Percentiles rank a stretch among this genome's conserved stretches.
These are phyloP conservation scores for Talaromyces stipitatus DNA, from an alignment of 495 filamentous ascomycete species.

Conservation along the genomic window DNA sequence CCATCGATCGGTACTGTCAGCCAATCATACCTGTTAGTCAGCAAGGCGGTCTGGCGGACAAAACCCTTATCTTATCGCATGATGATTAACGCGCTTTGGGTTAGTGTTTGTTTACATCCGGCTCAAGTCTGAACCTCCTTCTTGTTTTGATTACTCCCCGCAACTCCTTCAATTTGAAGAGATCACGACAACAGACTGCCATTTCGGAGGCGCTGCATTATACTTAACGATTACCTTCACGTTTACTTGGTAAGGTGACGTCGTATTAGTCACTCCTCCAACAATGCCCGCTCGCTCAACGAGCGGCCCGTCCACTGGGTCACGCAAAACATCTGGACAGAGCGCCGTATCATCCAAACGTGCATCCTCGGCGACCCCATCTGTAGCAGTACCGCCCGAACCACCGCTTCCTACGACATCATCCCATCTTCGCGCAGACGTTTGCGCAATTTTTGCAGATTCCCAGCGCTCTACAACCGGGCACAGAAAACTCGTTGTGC, in stretches of 20 bases:
- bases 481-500: slow-evolving; percentile 83
- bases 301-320: slow-evolving; percentile 46
- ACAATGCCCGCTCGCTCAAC: slow-evolving; percentile 56
- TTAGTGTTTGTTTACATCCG: slow-evolving; percentile 37
- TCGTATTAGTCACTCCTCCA: no score
- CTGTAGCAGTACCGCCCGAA: slow-evolving; percentile 64
- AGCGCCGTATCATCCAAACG: slow-evolving; percentile 49
- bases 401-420: slow-evolving; percentile 43
- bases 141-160: slow-evolving; percentile 7
- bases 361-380: slow-evolving; percentile 54
- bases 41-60: slow-evolving; percentile 12
- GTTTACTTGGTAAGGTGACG: no score
- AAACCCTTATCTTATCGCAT: slow-evolving; percentile 29
- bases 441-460: slow-evolving; percentile 75
- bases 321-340: slow-evolving; percentile 50
- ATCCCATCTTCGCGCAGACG: slow-evolving; percentile 63
- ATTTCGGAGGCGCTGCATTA: background rate
- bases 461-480: slow-evolving; percentile 82
- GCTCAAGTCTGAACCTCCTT: slow-evolving; percentile 15
- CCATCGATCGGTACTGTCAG: slow-evolving; percentile 1
- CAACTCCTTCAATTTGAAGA: background rate
- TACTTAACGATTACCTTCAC: no score
- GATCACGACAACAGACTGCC: background rate
- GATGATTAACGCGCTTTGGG: slow-evolving; percentile 40
- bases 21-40: slow-evolving; percentile 16